Base-by-base conservation (phyloP, 192 early-diverging fungal genomes). In the Mortierella claussenii region DNA sequence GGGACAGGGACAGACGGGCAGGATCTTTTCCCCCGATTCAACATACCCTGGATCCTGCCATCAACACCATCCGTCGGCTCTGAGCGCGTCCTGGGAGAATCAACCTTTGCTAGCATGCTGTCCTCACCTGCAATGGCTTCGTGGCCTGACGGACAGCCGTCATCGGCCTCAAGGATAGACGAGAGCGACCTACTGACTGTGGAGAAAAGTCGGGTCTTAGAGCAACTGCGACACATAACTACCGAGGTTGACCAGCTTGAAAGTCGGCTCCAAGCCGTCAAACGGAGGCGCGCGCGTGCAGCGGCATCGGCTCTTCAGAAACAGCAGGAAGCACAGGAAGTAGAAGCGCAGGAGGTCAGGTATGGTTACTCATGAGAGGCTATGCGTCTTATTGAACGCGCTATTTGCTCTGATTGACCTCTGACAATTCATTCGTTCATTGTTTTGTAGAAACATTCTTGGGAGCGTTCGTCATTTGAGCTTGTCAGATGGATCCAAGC, bases 281-380 rank as follows among this genome's bases (percentile, higher is more conserved):
- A 53, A 21, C 57, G 73, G 5, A 67, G 28, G 37, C 40, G 65
- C 30, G 73, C 58, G 11, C 36, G 73, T 13, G 44, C 65, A 3
- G 64, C 48, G 3, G 46, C 60, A 28, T 21, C 64, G 1, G 65
- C 73, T 1, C 20, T 67, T 3, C 64, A 76, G 24, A 76, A 55
- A 12, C 73, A 76, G 20, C 56, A 76, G 53, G 52, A 66, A 8
- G 43, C 23, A n/a, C 73, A 76, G 11, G 63, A 76, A 27, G 28
- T 45, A 3, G 73, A 76, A 28, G 65, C 65, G 27, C 37, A 56
- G 47, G 64, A 76, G 53, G 67, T 76, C 64, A 76, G 64, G 73
- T 67, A 61, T 11, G 31, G 7, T 21, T 31, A 5, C 6, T 42
- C 17, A 8, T 11, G 2, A 34, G 31, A 34, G 18, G 10, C 36